Base-by-base conservation (phyloP, 108 stramenopile genomes). In the Nitzschia sp. region DNA sequence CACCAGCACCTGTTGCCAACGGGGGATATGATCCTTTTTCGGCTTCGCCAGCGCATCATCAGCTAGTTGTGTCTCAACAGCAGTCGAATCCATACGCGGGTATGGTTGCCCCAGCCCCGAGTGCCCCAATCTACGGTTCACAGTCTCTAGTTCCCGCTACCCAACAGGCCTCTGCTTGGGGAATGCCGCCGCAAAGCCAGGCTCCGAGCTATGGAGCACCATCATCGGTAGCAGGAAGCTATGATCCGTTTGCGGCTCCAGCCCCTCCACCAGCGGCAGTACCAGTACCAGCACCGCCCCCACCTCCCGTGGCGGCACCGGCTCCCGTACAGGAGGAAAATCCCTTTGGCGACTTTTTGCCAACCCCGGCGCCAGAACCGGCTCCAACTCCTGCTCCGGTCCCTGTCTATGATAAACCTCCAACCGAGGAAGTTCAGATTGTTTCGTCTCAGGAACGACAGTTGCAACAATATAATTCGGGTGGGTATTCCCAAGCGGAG, bases 21-120 rank as follows among this genome's bases (percentile, higher is more conserved):
- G 21, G 48, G 4, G 48, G 19, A 21, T 60, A 48, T 28, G 54
- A 44, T 41, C 38, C 65, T 29, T 44, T 45, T 2, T 27, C 50
- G 19, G 22, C 65, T n/a, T 36, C 71, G 28, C 65, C 45, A 5
- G 58, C 66, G 1, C 66, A 52, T 32, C 36, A 76, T n/a, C 72
- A 70, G 41, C n/a, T 78, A 53, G 77, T 78, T 26, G 65, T 78
- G 19, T 56, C 77, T n/a, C 52, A 55, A 22, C 77, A 78, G 36
- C 77, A 71, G 29, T 72, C 77, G 9, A 78, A 78, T 63, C 77
- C 77, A 22, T 78, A 78, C 53, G 74, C 35, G 16, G 66, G 36
- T 16, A 53, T 53, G 33, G 57, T 58, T 4, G 57, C 63, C 21
- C 68, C 67, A 13, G 34, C 56, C 29, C 53, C 58, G 23, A 31